Conservation (phyloP, 1,284 basidiomycete genomes). For the Irpex sp. region DNA sequence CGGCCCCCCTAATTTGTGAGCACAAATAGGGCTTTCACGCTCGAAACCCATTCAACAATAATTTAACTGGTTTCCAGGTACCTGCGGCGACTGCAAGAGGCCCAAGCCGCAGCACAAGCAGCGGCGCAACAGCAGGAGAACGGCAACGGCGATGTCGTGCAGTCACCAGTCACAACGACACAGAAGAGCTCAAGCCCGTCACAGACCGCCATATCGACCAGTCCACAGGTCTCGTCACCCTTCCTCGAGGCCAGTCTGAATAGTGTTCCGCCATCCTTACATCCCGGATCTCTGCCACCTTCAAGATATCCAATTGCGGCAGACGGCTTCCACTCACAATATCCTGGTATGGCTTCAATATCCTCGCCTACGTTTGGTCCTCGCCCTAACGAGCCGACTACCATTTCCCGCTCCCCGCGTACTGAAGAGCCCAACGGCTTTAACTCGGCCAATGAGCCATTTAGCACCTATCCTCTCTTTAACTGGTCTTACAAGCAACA, state of each 20-base stretch:
- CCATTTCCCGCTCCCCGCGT: conserved; percentile 20
- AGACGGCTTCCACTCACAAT: conserved; percentile 59
- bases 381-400: conserved; percentile 12
- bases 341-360: conserved; percentile 38
- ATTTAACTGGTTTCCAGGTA: conserved; percentile 43
- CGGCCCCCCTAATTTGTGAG: conserved; percentile 85
- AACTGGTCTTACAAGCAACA: conserved; percentile 73
- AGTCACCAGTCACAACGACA: conserved; percentile 41
- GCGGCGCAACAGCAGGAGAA: conserved; percentile 33
- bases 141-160: conserved; percentile 38
- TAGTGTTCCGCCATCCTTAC: conserved; percentile 33
- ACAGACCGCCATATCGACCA: conserved; percentile 43
- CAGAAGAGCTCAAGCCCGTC: conserved; percentile 45
- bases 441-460: conserved; percentile 44
- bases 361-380: conserved; percentile 33
- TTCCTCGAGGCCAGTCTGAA: conserved; percentile 51
- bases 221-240: conserved; percentile 40
- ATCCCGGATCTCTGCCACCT: conserved; percentile 49
- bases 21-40: conserved; percentile 14
- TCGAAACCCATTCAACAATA: background rate
- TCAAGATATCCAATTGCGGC: conserved; percentile 70
- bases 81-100: conserved; percentile 74
- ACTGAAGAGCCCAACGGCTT: conserved; percentile 43
- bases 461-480: conserved; percentile 61
- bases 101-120: conserved; percentile 52